These are phyloP conservation scores for Clitoria ternatea DNA, from an alignment of 306 rosid species.

Conservation along the genomic window DNA sequence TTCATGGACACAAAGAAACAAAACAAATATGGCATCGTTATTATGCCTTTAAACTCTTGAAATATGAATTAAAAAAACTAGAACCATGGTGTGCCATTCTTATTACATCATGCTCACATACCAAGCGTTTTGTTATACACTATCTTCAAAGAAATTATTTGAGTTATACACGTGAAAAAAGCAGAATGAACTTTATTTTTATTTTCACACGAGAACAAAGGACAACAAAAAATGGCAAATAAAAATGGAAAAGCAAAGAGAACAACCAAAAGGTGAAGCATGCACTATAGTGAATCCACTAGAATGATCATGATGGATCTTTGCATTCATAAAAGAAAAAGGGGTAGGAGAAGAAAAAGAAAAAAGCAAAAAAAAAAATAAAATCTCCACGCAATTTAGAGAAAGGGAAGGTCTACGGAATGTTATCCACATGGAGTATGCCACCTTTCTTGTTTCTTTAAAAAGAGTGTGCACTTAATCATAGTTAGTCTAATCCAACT, in stretches of 20 bases:
- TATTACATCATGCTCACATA: constrained; percentile 11
- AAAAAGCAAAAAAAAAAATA: neutral
- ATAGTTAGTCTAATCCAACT: constrained; percentile 51
- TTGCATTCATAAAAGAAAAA: constrained; percentile 44
- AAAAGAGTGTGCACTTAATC: constrained; percentile 37
- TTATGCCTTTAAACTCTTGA: constrained; percentile 15
- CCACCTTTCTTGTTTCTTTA: constrained; percentile 43
- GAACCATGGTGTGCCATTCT: neutral
- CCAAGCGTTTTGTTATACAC: constrained; percentile 19
- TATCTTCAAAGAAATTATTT: constrained; percentile 27
- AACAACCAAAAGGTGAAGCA: constrained; percentile 55
- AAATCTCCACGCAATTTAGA: constrained; percentile 33
- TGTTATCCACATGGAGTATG: constrained; percentile 44
- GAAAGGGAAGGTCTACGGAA: constrained; percentile 31
- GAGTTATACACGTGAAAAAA: constrained; percentile 60
- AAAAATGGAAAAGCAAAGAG: constrained; percentile 27
- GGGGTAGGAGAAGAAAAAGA: constrained; percentile 19
- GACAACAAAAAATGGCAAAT: neutral
- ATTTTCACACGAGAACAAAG: constrained; percentile 26
- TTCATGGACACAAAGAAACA: constrained; percentile 23
- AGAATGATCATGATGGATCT: constrained; percentile 65
- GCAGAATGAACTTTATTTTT: constrained; percentile 41
- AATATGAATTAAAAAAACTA: constrained; percentile 13
- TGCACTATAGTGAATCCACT: constrained; percentile 69
- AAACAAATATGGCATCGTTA: constrained; percentile 12